A percentile compares a stretch with the other conserved stretches of the same genome.
These are phyloP conservation scores for Claviceps pusilla DNA, from an alignment of 2,329 filamentous ascomycete genomes.

Conservation along the genomic window DNA sequence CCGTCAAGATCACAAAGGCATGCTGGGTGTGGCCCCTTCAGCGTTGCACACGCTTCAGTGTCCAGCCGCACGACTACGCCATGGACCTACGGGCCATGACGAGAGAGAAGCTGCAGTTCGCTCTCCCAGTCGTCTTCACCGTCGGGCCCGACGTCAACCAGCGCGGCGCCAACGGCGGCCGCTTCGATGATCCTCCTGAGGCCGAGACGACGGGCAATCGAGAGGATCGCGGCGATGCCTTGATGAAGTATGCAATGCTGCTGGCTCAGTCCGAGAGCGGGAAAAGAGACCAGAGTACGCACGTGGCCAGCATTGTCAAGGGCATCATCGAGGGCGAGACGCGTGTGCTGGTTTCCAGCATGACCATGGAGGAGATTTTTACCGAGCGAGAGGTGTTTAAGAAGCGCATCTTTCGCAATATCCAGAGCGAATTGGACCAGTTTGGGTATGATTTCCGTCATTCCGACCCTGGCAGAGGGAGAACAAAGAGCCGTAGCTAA, in stretches of 20 bases:
- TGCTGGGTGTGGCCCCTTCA: conserved; percentile 59
- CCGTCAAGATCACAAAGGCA: conserved; percentile 66
- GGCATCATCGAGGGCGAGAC: conserved; percentile 85
- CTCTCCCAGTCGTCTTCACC: conserved; percentile 71
- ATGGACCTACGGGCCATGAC: conserved; percentile 82
- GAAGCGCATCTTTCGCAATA: conserved; percentile 57
- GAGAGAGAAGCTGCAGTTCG: conserved; percentile 71
- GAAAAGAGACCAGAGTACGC: conserved; percentile 29
- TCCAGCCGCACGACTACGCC: conserved; percentile 66
- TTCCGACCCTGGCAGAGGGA: background rate
- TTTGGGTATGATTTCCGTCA: conserved; percentile 27
- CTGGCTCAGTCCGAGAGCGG: conserved; percentile 49
- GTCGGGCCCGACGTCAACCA: conserved; percentile 63
- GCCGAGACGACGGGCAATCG: conserved; percentile 15
- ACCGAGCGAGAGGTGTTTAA: conserved; percentile 65
- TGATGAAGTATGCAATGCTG: conserved; percentile 72
- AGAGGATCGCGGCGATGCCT: conserved; percentile 43
- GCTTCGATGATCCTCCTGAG: conserved; percentile 2
- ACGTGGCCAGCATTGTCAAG: conserved; percentile 75
- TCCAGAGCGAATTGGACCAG: conserved; percentile 64
- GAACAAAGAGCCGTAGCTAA: background rate
- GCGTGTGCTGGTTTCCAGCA: conserved; percentile 64
- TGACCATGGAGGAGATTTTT: conserved; percentile 91
- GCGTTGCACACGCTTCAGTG: conserved; percentile 44
- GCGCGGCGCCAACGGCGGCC: conserved; percentile 29